These are phyloP conservation scores for Suillus placidus DNA, from an alignment of 768 basidiomycete genomes.

Conservation along the genomic window DNA sequence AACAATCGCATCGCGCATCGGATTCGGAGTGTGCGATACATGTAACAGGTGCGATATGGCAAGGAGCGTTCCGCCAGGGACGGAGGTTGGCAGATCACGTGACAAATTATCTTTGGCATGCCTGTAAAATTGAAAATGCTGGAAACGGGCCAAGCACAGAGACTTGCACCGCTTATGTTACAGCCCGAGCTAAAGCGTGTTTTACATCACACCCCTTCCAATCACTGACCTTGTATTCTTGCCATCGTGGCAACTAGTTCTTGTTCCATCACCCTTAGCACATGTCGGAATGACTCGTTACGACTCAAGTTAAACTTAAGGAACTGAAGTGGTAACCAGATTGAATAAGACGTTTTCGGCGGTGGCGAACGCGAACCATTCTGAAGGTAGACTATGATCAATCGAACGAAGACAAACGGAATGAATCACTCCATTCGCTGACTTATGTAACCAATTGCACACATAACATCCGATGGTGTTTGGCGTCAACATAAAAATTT, in stretches of 20 bases:
- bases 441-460: constrained; percentile 1
- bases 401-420: background rate
- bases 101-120: constrained; percentile 11
- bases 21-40: constrained; percentile 12
- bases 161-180: constrained; percentile 19
- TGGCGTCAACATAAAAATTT: background rate
- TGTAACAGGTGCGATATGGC: constrained; percentile 8
- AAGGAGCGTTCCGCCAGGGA: constrained; percentile 19
- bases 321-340: background rate
- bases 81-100: constrained; percentile 22
- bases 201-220: background rate
- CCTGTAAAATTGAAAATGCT: constrained; percentile 16
- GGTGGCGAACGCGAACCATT: background rate
- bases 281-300: constrained; percentile 1
- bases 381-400: background rate
- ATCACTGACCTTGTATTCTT: constrained; percentile 5
- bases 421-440: background rate
- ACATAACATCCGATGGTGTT: no score
- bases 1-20: constrained; percentile 5
- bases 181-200: constrained; percentile 1
- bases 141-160: constrained; percentile 4
- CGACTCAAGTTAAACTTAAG: background rate
- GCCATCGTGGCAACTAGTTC: background rate
- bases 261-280: background rate
- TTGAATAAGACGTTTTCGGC: background rate